These are phyloP conservation scores for Populus trichocarpa DNA, from an alignment of 441 rosid genomes.

Conservation along the genomic window DNA sequence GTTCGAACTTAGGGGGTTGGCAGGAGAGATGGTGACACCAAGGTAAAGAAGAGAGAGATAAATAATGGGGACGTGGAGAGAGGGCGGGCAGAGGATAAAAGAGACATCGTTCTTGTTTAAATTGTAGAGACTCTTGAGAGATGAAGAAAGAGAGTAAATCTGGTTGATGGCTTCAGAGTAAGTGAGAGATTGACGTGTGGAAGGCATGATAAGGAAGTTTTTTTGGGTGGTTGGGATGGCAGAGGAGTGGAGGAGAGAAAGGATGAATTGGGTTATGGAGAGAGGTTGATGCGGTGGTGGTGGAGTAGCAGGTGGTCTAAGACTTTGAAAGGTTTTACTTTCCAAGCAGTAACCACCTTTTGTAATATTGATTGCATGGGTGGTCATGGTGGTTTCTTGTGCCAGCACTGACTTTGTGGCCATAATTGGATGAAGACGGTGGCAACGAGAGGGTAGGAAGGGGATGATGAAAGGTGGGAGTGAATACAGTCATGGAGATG, in stretches of 20 bases:
- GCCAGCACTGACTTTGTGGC: background rate
- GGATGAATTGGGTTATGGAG: conserved; percentile 43
- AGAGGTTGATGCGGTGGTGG: conserved; percentile 53
- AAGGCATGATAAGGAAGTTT: conserved; percentile 36
- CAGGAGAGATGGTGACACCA: conserved; percentile 32
- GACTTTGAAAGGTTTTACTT: conserved; percentile 46
- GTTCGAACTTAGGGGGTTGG: too few relatives aligned
- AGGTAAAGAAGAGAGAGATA: conserved; percentile 70
- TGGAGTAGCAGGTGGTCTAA: conserved; percentile 37
- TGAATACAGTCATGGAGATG: too few relatives aligned
- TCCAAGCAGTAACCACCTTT: conserved; percentile 36
- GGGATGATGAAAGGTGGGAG: too few relatives aligned
- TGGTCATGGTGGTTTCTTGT: background rate
- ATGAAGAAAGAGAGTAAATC: conserved; percentile 41
- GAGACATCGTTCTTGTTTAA: conserved; percentile 56
- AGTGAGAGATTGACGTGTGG: conserved; percentile 38
- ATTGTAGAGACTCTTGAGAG: conserved; percentile 32
- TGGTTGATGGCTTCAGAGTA: conserved; percentile 44
- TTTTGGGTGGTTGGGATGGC: conserved; percentile 17
- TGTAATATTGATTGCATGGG: conserved; percentile 2
- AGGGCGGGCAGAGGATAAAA: conserved; percentile 57
- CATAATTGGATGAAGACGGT: background rate
- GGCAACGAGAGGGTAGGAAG: too few relatives aligned
- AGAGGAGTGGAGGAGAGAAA: conserved; percentile 46
- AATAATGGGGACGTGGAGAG: conserved; percentile 56